Evolutionary conservation across 352 stramenopile genomes (phyloP), one percentile per base, ranked within the genome.

Genomic region (Blastocystis sp.): DNA sequence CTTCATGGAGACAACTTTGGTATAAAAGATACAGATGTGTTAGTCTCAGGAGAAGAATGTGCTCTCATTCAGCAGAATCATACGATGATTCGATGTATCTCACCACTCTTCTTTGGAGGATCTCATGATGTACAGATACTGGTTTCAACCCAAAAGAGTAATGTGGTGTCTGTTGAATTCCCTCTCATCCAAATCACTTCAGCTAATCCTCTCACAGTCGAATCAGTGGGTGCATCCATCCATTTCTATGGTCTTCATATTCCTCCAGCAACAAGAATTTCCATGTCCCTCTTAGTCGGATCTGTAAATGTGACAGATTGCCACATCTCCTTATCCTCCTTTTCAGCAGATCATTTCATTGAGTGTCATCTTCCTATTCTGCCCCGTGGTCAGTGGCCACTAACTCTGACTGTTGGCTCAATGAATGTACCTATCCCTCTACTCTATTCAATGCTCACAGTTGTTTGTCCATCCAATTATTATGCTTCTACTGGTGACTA

Each of bases 301-400:
- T 51, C n/a, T 2, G 1, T 75, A 6, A 32, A 29, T 0, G 12
- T 49, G 0, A 5, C 29, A n/a, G n/a, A 75, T 3, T 75, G 63
- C 42, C 63, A 75, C 39, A 32, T 75, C 14, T 49, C 63, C 0
- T 5, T 54, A 5, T 49, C 63, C 3, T 54, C 63, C 6, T 27
- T 24, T 19, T 24, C 29, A 32, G 39, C 21, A 19, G 39, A 29
- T 21, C 63, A 19, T 19, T 75, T 56, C 63, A 75, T 75, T n/a
- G 63, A 75, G 35, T 75, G 63, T 46, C 63, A 75, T 75, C 39
- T 75, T 32, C 39, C 63, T 37, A 35, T 56, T 7, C 19, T 75
- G 27, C 63, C 4, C 35, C 19, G 63, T 27, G 63, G 63, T n/a
- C n/a, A 19, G 19, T 75, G 63, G 63, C 29, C 29, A 19, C 29